Percentiles rank a stretch among this genome's conserved stretches.
Evolutionary conservation across 2,329 filamentous ascomycete genomes (phyloP).

Genomic region (Fusarium sp.): DNA sequence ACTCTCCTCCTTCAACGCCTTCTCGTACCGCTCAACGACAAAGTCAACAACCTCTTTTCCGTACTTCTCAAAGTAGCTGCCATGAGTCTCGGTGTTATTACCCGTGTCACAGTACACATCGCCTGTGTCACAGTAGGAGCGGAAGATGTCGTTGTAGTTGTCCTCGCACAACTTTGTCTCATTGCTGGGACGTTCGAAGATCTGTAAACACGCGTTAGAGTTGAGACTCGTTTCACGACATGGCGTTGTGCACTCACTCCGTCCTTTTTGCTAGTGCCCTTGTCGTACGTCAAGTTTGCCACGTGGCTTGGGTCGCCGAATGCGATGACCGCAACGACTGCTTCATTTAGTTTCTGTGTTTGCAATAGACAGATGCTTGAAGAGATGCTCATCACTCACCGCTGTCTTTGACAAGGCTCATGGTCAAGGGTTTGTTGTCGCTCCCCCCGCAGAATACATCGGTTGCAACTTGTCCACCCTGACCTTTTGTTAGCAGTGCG

Average conservation of each 20-base stretch:
- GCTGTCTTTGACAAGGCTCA: slow-evolving; percentile 45
- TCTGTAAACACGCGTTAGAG: slow-evolving; percentile 39
- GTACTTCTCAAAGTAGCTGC: slow-evolving; percentile 50
- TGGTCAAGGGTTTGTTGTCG: slow-evolving; percentile 38
- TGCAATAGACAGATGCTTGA: neutral
- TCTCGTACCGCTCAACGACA: slow-evolving; percentile 48
- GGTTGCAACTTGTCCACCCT: slow-evolving; percentile 52
- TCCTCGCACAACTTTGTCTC: slow-evolving; percentile 48
- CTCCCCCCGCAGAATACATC: slow-evolving; percentile 52
- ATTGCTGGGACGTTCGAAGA: slow-evolving; percentile 47
- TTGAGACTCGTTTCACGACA: neutral
- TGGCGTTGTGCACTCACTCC: slow-evolving; percentile 47
- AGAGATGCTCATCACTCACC: slow-evolving; percentile 45
- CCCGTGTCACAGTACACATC: slow-evolving; percentile 54
- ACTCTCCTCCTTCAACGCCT: neutral
- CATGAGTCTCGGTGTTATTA: slow-evolving; percentile 43
- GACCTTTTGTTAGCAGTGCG: neutral
- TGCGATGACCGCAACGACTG: slow-evolving; percentile 53
- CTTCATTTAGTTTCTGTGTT: slow-evolving; percentile 21
- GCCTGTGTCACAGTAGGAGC: slow-evolving; percentile 54
- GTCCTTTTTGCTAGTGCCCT: slow-evolving; percentile 49
- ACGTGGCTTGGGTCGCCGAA: slow-evolving; percentile 55
- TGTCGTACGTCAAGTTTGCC: slow-evolving; percentile 48
- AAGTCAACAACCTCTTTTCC: slow-evolving; percentile 48
- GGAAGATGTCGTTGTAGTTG: slow-evolving; percentile 47